Evolutionary conservation across 345 rosid species (phyloP), one percentile per base, ranked within the genome.

Genomic region (Salix suchowensis): DNA sequence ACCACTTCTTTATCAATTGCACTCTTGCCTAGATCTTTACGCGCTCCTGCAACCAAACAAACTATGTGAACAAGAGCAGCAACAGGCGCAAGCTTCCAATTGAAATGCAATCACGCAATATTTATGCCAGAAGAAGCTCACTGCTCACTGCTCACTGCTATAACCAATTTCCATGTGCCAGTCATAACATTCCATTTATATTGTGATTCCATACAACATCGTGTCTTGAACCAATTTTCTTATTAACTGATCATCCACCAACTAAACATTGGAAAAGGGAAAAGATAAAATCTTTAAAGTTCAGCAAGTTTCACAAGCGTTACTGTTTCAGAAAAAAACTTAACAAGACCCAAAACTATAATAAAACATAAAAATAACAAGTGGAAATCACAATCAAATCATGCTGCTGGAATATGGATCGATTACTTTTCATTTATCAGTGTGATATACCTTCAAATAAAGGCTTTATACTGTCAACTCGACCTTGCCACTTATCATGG

Each of bases 1-100:
- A 95, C 98, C 62, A 89, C 87, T 85, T 89, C 96, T 82, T 87
- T 89, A 81, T 95, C 96, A 42, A 95, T 89, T 61, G 76, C 78
- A 0, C 64, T 84, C 84, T 95, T 93, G 67, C 89, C 90, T 60
- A 89, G 78, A 84, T 91, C 97, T 60, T 71, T 80, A 40, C 80
- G 76, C 77, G 98, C 98, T 78, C 82, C 98, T 93, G 96, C 79
- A 67, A 62, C 34, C 44, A 76, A 54, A 50, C 10, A 18, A 36
- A 14, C 13, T 9, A n/a, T 13, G 1, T 8, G 34, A 46, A 67
- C 81, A 62, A 70, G 65, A 73, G 52, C 32, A 73, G 34, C 58
- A 77, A 40, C 46, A 65, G 67, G 62, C 19, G 67, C 18, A 40
- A 18, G 73, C 30, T 23, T 7, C 64, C 37, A 65, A 15, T 55